Evolutionary conservation across 805 yeast species (phyloP).

Genomic region (Cephaloascus fragrans): DNA sequence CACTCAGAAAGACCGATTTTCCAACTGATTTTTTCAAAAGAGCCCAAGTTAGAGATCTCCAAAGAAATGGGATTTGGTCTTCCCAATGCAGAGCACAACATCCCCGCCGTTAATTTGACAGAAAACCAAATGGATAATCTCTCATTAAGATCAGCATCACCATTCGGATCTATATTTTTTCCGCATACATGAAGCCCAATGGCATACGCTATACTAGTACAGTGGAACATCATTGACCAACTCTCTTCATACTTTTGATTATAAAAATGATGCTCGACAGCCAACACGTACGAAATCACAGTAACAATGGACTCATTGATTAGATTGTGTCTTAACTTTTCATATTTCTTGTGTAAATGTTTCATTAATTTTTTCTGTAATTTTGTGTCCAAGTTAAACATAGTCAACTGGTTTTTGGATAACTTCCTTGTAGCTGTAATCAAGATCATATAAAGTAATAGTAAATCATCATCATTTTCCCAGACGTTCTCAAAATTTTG

Average conservation of each 20-base stretch:
- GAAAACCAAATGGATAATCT: slow-evolving; percentile 42
- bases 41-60: slow-evolving; percentile 9
- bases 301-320: slow-evolving; percentile 37
- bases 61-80: slow-evolving; percentile 45
- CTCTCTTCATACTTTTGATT: slow-evolving; percentile 40
- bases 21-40: slow-evolving; percentile 15
- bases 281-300: slow-evolving; percentile 37
- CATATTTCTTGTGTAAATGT: slow-evolving; percentile 28
- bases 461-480: slow-evolving; percentile 40
- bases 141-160: slow-evolving; percentile 12
- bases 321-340: slow-evolving; percentile 34
- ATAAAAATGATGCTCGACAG: slow-evolving; percentile 40
- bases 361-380: slow-evolving; percentile 11
- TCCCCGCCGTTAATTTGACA: slow-evolving; percentile 35
- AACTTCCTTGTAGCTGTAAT: slow-evolving; percentile 26
- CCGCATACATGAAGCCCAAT: slow-evolving; percentile 40
- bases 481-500: slow-evolving; percentile 16
- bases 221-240: slow-evolving; percentile 41
- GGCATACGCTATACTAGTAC: slow-evolving; percentile 39
- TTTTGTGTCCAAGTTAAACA: slow-evolving; percentile 9
- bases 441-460: slow-evolving; percentile 33
- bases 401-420: slow-evolving; percentile 16
- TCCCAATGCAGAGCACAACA: slow-evolving; percentile 40
- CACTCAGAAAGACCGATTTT: slow-evolving; percentile 42
- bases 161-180: slow-evolving; percentile 18